Conservation (phyloP, 1,139 yeast species). For the Zhuliangozyma parablackwelliae region DNA sequence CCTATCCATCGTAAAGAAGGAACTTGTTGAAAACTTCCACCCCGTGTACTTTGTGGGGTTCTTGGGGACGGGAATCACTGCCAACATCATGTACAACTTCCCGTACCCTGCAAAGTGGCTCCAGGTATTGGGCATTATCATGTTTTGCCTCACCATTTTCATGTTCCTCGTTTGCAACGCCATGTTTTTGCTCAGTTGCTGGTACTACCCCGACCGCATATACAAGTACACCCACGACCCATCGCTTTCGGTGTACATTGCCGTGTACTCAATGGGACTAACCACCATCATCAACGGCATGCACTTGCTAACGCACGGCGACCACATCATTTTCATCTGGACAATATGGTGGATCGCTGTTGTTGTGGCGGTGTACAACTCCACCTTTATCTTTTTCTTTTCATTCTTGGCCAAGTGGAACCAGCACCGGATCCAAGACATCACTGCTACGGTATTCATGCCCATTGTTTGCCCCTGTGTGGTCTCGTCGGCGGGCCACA, state of each 20-base stretch:
- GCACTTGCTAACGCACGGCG: constrained; percentile 31
- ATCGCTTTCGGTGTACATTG: constrained; percentile 55
- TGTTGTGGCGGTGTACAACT: constrained; percentile 9
- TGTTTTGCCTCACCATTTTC: constrained; percentile 43
- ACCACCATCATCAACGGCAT: constrained; percentile 53
- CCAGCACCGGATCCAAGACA: constrained; percentile 5
- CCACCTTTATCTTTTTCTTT: constrained; percentile 9
- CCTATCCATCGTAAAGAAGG: constrained; percentile 3
- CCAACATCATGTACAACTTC: constrained; percentile 55
- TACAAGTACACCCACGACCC: constrained; percentile 38
- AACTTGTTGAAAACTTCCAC: constrained; percentile 7
- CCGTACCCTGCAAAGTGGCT: constrained; percentile 67
- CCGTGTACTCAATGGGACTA: constrained; percentile 75
- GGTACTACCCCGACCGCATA: constrained; percentile 22
- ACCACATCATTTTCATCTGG: constrained; percentile 15
- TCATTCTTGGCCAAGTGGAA: constrained; percentile 10
- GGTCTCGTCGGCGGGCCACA: constrained; percentile 9
- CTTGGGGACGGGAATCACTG: constrained; percentile 80
- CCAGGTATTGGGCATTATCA: constrained; percentile 48
- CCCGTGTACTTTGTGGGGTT: constrained; percentile 65
- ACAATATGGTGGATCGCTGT: constrained; percentile 13
- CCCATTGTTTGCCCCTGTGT: constrained; percentile 10
- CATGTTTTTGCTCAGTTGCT: constrained; percentile 9
- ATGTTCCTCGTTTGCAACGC: constrained; percentile 18
- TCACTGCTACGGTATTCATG: constrained; percentile 8